These are phyloP conservation scores for Verticillium albo-atrum DNA, from an alignment of 2,329 filamentous ascomycete species.

Conservation along the genomic window DNA sequence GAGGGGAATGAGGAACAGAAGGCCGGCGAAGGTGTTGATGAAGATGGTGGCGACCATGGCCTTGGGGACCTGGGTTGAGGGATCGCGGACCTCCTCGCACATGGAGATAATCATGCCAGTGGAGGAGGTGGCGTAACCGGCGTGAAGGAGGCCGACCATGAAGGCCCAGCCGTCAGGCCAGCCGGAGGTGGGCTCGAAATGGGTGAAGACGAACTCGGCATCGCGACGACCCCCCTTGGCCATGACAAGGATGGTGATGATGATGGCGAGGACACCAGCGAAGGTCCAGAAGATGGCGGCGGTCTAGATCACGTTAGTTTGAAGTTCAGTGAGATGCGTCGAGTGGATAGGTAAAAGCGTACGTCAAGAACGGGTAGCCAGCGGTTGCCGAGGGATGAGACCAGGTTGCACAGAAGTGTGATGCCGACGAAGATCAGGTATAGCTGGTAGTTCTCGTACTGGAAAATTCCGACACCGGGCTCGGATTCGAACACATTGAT, in stretches of 20 bases:
- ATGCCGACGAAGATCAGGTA: conserved; percentile 68
- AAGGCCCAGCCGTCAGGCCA: conserved; percentile 71
- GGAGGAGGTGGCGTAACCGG: conserved; percentile 69
- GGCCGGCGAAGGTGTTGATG: conserved; percentile 62
- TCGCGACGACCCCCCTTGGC: conserved; percentile 64
- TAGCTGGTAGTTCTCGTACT: conserved; percentile 57
- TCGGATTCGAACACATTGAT: conserved; percentile 50
- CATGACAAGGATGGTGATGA: conserved; percentile 58
- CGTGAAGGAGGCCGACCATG: conserved; percentile 67
- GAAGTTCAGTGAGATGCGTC: conserved; percentile 8
- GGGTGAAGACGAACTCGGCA: conserved; percentile 60
- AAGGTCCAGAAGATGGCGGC: conserved; percentile 74
- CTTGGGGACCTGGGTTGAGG: conserved; percentile 64
- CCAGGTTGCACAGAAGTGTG: conserved; percentile 58
- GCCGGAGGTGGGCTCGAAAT: conserved; percentile 64
- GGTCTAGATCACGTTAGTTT: conserved; percentile 39
- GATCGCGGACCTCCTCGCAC: conserved; percentile 68
- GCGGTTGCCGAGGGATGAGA: conserved; percentile 63
- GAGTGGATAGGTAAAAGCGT: conserved; percentile 27
- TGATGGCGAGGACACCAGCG: conserved; percentile 61
- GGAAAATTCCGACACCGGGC: conserved; percentile 37
- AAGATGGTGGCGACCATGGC: conserved; percentile 66
- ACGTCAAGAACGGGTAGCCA: conserved; percentile 67
- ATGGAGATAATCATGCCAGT: conserved; percentile 79
- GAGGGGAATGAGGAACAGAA: conserved; percentile 65